Evolutionary conservation across 2,329 filamentous ascomycete genomes (phyloP).

Genomic region (Aspergillus pseudotamarii): DNA sequence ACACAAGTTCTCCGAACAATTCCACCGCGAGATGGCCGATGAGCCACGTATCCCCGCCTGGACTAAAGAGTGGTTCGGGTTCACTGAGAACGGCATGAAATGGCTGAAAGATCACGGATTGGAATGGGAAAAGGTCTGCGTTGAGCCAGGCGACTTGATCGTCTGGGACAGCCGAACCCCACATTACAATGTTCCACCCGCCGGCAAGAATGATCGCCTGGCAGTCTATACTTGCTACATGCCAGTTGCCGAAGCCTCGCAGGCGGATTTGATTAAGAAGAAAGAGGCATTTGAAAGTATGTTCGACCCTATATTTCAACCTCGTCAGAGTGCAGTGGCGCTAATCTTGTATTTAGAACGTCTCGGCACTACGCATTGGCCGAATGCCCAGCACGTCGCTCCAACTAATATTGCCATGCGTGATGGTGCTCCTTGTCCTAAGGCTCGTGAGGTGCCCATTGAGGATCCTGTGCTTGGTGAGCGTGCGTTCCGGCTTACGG

Average conservation of each 20-base stretch:
- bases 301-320: not conserved
- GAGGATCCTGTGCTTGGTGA: slow-evolving; percentile 46
- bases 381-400: slow-evolving; percentile 27
- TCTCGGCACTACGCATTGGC: slow-evolving; percentile 48
- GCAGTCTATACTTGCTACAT: slow-evolving; percentile 46
- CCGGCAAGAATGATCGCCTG: slow-evolving; percentile 32
- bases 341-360: slow-evolving; percentile 7
- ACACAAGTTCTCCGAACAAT: slow-evolving; percentile 35
- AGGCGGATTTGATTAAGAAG: slow-evolving; percentile 48
- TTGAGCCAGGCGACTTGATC: slow-evolving; percentile 49
- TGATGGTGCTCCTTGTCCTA: slow-evolving; percentile 24
- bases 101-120: slow-evolving; percentile 37
- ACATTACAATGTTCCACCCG: slow-evolving; percentile 45
- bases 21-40: slow-evolving; percentile 33
- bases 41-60: slow-evolving; percentile 30
- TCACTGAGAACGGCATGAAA: slow-evolving; percentile 31
- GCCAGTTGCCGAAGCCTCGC: slow-evolving; percentile 44
- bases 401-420: slow-evolving; percentile 25
- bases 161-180: slow-evolving; percentile 45
- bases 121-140: slow-evolving; percentile 40
- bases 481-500: slow-evolving; percentile 50
- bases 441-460: slow-evolving; percentile 41
- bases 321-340: not conserved
- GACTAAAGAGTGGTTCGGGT: slow-evolving; percentile 36
- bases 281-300: slow-evolving; percentile 43